Base-by-base conservation (phyloP, 2,329 filamentous ascomycete species). In the Tolypocladium paradoxum region DNA sequence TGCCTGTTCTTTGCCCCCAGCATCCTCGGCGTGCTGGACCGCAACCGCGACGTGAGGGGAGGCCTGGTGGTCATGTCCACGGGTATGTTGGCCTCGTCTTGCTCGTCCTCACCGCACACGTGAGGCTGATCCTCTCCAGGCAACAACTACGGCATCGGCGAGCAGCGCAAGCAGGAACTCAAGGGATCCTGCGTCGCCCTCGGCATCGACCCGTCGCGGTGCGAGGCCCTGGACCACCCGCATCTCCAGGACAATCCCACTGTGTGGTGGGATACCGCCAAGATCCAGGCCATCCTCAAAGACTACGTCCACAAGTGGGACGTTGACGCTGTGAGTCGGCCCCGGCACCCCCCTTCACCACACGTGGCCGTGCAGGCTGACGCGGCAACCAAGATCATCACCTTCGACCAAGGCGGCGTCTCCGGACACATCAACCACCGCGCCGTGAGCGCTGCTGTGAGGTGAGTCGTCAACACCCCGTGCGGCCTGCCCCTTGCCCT, bases 351-450 rank as follows among this genome's bases (percentile, higher is more conserved):
- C 7, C 3, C 40, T 20, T 33, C 27, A 5, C 27, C 9, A 11
- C 14, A 9, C 4, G 4, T 18, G 12, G 11, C 2, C 24, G 12
- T 1, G 27, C 43, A 31, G 2, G 47, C 52, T 51, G 35, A 55
- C 49, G 36, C n/a, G n/a, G 20, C 3, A 14, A 65, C 14, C 45
- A 38, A 61, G 66, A 71, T 73, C 50, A 63, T 72, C 49, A 73
- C 69, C 0, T 72, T 73, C 53, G 70, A 73, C 43, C 53, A 67
- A n/a, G 66, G 66, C 27, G 70, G 69, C 18, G 64, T 72, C 6
- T 71, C 68, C 1, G 67, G 68, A 6, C 69, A 73, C 51, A 63
- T 72, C 50, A 72, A 73, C 51, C 70, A 72, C 53, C 55, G 68
- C 22, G 69, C 70, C 18, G 68, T 73, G 49, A 70, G 66, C 57